These are phyloP conservation scores for Kurtzmaniella quercitrusa DNA, from an alignment of 1,139 yeast genomes.

Conservation along the genomic window DNA sequence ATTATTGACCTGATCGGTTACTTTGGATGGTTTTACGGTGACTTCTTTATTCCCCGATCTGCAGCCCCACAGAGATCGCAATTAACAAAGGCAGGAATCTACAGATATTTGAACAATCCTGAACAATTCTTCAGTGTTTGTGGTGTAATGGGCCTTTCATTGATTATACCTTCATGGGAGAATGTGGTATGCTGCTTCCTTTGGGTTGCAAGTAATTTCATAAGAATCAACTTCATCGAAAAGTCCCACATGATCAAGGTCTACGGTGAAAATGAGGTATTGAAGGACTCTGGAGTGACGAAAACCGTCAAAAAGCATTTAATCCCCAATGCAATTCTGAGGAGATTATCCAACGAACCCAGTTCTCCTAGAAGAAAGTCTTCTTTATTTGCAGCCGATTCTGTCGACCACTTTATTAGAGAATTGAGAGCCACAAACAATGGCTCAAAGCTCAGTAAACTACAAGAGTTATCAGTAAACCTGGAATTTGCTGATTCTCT, in stretches of 20 bases:
- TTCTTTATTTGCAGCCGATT: constrained; percentile 29
- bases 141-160: constrained; percentile 76
- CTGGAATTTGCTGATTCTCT: constrained; percentile 38
- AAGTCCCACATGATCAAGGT: constrained; percentile 76
- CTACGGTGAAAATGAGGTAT: constrained; percentile 63
- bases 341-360: constrained; percentile 24
- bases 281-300: constrained; percentile 61
- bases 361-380: constrained; percentile 18
- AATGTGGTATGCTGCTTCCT: constrained; percentile 54
- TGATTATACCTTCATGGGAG: constrained; percentile 58
- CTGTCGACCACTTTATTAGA: constrained; percentile 38
- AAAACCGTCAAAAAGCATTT: constrained; percentile 58
- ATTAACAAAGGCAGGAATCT: constrained; percentile 78
- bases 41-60: constrained; percentile 63
- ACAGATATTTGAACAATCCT: constrained; percentile 80
- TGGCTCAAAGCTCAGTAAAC: constrained; percentile 29
- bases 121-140: constrained; percentile 80
- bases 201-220: constrained; percentile 68
- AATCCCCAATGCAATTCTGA: constrained; percentile 38
- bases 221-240: constrained; percentile 71
- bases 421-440: constrained; percentile 29
- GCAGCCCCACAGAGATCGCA: constrained; percentile 33
- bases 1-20: constrained; percentile 75
- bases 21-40: constrained; percentile 90
- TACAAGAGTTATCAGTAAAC: constrained; percentile 39